phyloP scores from a whole-genome alignment of 306 rosid genomes.

The Citrullus amarus region DNA sequence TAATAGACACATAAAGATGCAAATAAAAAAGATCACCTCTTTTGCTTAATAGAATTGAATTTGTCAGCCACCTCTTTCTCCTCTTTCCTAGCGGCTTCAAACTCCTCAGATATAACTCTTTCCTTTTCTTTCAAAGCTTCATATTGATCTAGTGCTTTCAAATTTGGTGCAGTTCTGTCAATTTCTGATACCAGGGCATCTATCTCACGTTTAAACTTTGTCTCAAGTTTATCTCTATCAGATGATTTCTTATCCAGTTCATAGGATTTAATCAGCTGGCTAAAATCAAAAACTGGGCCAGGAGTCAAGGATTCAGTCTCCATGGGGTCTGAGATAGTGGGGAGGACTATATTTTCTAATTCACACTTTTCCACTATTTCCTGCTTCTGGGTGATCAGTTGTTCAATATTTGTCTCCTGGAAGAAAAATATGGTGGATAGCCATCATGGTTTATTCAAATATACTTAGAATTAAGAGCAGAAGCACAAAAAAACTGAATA shows the following conservation, averaged over 20 bases:
- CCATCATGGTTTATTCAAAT: constrained; percentile 9
- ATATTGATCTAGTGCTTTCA: constrained; percentile 95
- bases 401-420: constrained; percentile 80
- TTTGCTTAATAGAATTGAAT: constrained; percentile 68
- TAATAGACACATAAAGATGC: background rate
- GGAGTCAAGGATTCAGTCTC: constrained; percentile 51
- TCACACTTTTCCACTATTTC: constrained; percentile 86
- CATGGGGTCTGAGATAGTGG: constrained; percentile 69
- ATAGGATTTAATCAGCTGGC: constrained; percentile 44
- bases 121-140: constrained; percentile 84
- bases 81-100: constrained; percentile 81
- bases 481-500: background rate
- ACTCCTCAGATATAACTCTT: constrained; percentile 69
- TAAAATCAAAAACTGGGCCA: constrained; percentile 63
- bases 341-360: constrained; percentile 71
- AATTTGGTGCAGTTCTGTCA: constrained; percentile 92
- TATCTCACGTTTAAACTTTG: constrained; percentile 64
- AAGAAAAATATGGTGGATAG: constrained; percentile 15
- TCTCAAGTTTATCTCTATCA: constrained; percentile 64
- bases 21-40: constrained; percentile 30
- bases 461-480: background rate
- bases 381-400: constrained; percentile 59
- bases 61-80: constrained; percentile 64
- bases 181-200: constrained; percentile 68
- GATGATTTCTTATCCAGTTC: constrained; percentile 58